Evolutionary conservation across 352 stramenopile species (phyloP), one percentile per base, ranked within the genome.

Genomic region (Globisporangium emineosum): DNA sequence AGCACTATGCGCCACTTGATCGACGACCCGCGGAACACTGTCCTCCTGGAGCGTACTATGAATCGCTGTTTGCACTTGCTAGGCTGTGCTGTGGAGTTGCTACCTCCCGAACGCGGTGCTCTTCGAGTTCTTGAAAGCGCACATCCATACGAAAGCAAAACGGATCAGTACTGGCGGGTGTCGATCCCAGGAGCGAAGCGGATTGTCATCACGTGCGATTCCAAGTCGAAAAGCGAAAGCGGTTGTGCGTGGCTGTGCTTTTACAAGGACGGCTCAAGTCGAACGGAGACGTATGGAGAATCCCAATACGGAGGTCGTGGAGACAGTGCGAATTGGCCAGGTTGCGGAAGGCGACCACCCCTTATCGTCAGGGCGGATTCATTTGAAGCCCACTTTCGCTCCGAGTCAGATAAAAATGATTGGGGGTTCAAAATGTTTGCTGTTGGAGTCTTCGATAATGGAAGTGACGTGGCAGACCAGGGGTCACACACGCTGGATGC

Each of bases 361-460:
- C 65, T 97, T 7, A 71, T 88, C 21, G 79, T 97, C 23, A 74
- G 94, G 9, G 72, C 62, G 0, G 80, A 96, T 42, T 72, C 69
- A 13, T 88, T 91, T 62, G 83, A 94, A 57, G 84, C 88, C 1
- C 81, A 92, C 54, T 96, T 96, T 53, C 83, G 94, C 64, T 92
- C 85, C 1, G 85, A 96, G 60, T 76, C 70, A 1, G 90, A 74
- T 19, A 80, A 85, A n/a, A 92, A 90, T 42, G 88, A 97, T 64
- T 97, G 91, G 91, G 91, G 91, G 0, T 96, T 91, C 65, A 94
- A 93, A 54, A 69, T 97, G 2, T 95, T 79, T 43, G 88, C 84
- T 13, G 71, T 90, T 30, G 85, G 84, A 3, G 70, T 90, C 21
- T 88, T 88, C 49, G 71, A 80, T n/a, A 67, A 75, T 3, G 75